These are phyloP conservation scores for Diaporthe vexans DNA, from an alignment of 2,329 filamentous ascomycete species.

Conservation along the genomic window DNA sequence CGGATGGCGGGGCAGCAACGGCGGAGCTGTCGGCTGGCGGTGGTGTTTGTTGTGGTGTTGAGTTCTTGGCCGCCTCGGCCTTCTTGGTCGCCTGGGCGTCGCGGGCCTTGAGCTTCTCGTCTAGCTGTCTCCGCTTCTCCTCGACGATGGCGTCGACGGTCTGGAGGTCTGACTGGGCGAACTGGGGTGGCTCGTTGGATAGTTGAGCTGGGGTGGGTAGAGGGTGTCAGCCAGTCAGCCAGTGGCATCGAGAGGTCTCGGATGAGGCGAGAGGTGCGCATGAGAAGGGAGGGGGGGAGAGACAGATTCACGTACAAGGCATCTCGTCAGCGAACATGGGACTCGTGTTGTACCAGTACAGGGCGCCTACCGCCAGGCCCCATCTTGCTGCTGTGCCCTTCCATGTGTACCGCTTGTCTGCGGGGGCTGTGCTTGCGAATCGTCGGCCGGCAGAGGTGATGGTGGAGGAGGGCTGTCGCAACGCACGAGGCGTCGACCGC, in stretches of 20 bases:
- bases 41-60: constrained; percentile 44
- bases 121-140: constrained; percentile 69
- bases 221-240: background rate
- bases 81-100: constrained; percentile 45
- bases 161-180: constrained; percentile 69
- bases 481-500: constrained; percentile 62
- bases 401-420: constrained; percentile 82
- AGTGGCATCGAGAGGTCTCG: constrained; percentile 20
- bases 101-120: constrained; percentile 47
- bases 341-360: constrained; percentile 97
- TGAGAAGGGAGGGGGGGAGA: background rate
- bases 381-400: constrained; percentile 82
- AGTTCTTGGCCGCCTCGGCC: constrained; percentile 45
- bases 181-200: constrained; percentile 62
- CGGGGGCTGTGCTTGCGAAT: constrained; percentile 68
- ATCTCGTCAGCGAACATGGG: constrained; percentile 88
- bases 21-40: constrained; percentile 49
- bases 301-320: constrained; percentile 68
- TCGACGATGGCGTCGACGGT: constrained; percentile 78
- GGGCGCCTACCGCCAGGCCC: constrained; percentile 79
- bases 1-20: constrained; percentile 18
- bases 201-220: constrained; percentile 48
- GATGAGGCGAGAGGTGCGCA: constrained; percentile 20
- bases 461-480: constrained; percentile 57
- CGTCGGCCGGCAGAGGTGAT: constrained; percentile 60